Conservation (phyloP, 2,329 filamentous ascomycete species). For the Colletotrichum destructivum region DNA sequence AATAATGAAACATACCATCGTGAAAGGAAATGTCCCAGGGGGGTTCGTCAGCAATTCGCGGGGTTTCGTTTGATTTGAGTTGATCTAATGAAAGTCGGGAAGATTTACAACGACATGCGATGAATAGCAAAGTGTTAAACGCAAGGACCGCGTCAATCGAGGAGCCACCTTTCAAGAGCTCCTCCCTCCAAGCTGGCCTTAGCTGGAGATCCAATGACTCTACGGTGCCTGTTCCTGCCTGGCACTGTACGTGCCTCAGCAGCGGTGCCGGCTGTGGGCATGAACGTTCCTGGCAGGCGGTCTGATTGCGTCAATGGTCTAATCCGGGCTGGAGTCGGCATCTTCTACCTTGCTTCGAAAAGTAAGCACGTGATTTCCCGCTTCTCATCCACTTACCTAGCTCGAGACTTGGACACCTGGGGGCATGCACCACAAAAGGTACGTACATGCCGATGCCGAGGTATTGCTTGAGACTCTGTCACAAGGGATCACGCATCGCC, state of each 20-base stretch:
- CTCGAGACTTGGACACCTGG: too few relatives aligned
- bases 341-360: neutral
- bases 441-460: conserved; percentile 18
- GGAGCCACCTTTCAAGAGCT: conserved; percentile 19
- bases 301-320: neutral
- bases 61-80: neutral
- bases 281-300: neutral
- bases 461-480: neutral
- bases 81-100: neutral
- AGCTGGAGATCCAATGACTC: conserved; percentile 2
- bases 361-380: neutral
- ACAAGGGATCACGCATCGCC: conserved; percentile 3
- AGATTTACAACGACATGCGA: too few relatives aligned
- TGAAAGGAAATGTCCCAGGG: neutral
- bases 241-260: neutral
- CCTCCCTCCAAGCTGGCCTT: conserved; percentile 11
- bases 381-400: too few relatives aligned
- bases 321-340: neutral
- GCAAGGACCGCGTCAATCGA: neutral
- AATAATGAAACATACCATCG: conserved; percentile 18
- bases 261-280: neutral
- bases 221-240: neutral
- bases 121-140: neutral
- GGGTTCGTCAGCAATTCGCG: neutral
- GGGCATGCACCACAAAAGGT: neutral